Evolutionary conservation across 345 rosid species (phyloP), one percentile per base, ranked within the genome.

Genomic region (Corchorus olitorius): DNA sequence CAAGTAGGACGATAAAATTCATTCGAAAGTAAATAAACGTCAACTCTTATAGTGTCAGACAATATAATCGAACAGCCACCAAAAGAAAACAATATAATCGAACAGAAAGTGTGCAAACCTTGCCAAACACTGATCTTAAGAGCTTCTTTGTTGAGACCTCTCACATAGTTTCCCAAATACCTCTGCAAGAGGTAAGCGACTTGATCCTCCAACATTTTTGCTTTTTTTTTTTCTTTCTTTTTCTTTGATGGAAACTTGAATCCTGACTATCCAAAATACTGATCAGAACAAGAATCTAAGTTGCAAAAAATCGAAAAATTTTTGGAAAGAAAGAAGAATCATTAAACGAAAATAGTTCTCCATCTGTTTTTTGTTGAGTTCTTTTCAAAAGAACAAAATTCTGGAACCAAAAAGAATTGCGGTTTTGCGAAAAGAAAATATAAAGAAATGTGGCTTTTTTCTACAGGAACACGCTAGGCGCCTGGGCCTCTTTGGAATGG

Each of bases 61-160:
- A 19, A 56, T 34, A 15, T 10, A 14, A 22, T 4, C 53, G 3
- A 13, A 67, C 17, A 48, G 5, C 9, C 17, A 10, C 52, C 20
- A 12, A 46, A 37, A 27, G 4, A 43, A 8, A n/a, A 37, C 43
- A 63, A 39, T 5, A 61, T 27, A 45, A 75, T 4, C 8, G 70
- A 20, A 43, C 4, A 0, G 50, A 5, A 19, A 48, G 54, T 1
- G 53, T 16, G n/a, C 76, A 48, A 34, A 96, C 99, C 99, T 88
- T 78, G 84, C 99, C 99, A 96, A 64, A 96, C 99, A 80, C 99
- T 92, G 86, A 96, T 96, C 80, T 92, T 91, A 80, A 96, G 97
- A 75, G 98, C 98, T 81, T 96, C 98, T 81, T 92, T 96, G 74
- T 76, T 93, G 82, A 96, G 92, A 5, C 97, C 99, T 69, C 80